Evolutionary conservation across 306 rosid species (phyloP), one percentile per base, ranked within the genome.

Genomic region (Abrus pulchellus): DNA sequence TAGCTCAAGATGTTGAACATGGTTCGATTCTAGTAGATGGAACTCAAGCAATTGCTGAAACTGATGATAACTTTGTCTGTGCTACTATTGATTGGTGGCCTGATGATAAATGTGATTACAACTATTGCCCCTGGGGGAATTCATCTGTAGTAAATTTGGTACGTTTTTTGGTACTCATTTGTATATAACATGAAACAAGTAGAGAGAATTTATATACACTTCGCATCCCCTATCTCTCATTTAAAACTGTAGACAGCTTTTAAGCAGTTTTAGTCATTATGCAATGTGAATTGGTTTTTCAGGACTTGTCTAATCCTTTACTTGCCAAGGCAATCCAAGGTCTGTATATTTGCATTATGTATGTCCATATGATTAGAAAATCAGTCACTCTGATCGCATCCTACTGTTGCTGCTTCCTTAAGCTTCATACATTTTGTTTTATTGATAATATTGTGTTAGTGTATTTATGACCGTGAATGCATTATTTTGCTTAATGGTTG

Each of bases 1-100:
- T 74, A 54, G 87, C 92, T 82, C 92, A 88, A 84, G 83, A 81
- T 11, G 66, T 86, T 11, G 74, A 81, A 29, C 67, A 83, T 72
- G 87, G 87, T 75, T 85, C 74, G 5, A 54, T 95, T 81, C 44
- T 62, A 59, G 87, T 95, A 38, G 83, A 90, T 69, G 99, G 98
- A 73, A 78, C 81, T 68, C 66, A 54, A 68, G 57, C 82, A 56
- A 83, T 83, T 72, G 94, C 91, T 44, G 89, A 85, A 70, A 84
- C 83, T 60, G 99, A 93, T 85, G 88, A 87, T 30, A 90, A 89
- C 77, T 95, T 86, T 66, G 79, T 95, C 56, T 95, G 99, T 89
- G 99, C 99, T 62, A 95, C 99, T 68, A 80, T 95, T 83, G 99
- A 95, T 90, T 95, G 97, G 99, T 95, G 99, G 99, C 93, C 94